Percentiles rank a stretch among this genome's conserved stretches.
Evolutionary conservation across 495 filamentous ascomycete species (phyloP).

Genomic region (Aspergillus cavernicola): DNA sequence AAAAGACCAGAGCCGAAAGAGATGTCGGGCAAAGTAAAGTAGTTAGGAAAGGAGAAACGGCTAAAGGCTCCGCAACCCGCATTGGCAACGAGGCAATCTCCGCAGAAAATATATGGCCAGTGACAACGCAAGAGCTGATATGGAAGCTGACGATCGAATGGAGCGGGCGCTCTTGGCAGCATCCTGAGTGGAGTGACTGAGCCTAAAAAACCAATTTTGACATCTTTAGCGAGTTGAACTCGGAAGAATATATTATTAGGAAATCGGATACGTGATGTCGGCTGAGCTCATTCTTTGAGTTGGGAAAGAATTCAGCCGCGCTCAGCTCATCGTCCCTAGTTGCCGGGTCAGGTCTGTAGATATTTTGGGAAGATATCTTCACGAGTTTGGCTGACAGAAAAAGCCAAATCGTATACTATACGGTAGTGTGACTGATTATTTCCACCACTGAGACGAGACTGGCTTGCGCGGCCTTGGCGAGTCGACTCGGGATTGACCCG

Average conservation of each 20-base stretch:
- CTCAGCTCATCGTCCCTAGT: too few relatives aligned
- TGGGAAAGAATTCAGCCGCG: not conserved
- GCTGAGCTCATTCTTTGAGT: not conserved
- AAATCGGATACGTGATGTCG: not conserved
- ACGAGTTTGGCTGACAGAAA: not conserved
- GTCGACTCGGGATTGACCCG: not conserved
- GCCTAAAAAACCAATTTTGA: constrained; percentile 9
- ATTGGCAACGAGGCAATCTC: constrained; percentile 10
- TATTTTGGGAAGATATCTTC: too few relatives aligned
- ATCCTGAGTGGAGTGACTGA: constrained; percentile 28
- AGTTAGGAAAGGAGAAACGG: constrained; percentile 4
- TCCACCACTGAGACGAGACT: not conserved
- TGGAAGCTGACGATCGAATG: constrained; percentile 30
- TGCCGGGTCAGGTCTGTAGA: too few relatives aligned
- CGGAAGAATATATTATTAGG: too few relatives aligned
- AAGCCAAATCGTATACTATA: constrained; percentile 1
- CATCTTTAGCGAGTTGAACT: not conserved
- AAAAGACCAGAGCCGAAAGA: not conserved
- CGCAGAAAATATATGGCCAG: constrained; percentile 12
- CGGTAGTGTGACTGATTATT: not conserved
- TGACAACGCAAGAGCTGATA: constrained; percentile 27
- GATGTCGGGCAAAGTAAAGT: too few relatives aligned
- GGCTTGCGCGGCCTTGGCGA: not conserved
- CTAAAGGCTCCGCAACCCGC: constrained; percentile 6
- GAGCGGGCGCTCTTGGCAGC: constrained; percentile 30